Conservation (phyloP, 83 land plant species). For the Thuja plicata region DNA sequence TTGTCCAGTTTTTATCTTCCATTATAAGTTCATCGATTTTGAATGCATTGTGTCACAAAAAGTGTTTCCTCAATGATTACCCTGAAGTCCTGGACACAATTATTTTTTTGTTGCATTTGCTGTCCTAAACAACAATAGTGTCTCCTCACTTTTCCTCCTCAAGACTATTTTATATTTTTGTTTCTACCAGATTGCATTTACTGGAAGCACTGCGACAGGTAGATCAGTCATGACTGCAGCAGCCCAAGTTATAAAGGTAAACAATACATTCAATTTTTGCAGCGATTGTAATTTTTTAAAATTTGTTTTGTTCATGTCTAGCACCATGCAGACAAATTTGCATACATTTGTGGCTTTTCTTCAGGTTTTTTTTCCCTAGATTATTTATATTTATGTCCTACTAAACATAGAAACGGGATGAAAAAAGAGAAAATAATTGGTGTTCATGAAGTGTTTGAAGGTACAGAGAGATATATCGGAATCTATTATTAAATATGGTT, state of each 20-base stretch:
- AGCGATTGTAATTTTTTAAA: not conserved
- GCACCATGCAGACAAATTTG: too few species aligned
- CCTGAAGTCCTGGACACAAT: not conserved
- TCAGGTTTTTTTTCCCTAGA: not conserved
- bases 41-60: not conserved
- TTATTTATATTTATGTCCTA: not conserved
- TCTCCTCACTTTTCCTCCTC: not conserved
- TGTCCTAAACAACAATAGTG: not conserved
- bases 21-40: not conserved
- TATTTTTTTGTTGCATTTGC: not conserved
- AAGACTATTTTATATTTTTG: not conserved
- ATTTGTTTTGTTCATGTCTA: not conserved
- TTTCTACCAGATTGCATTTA: conserved; percentile 78
- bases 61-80: not conserved
- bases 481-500: not conserved
- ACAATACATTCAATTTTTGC: not conserved
- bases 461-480: not conserved
- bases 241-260: conserved; percentile 87
- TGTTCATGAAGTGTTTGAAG: not conserved
- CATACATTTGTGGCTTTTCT: not conserved
- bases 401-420: not conserved
- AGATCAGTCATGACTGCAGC: conserved; percentile 91
- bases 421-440: not conserved
- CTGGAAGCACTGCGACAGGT: conserved; percentile 93
- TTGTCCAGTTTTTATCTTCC: not conserved